A percentile compares a stretch with the other conserved stretches of the same genome.
phyloP scores from a whole-genome alignment of 352 stramenopile species.

The Nothophytophthora sp. region DNA sequence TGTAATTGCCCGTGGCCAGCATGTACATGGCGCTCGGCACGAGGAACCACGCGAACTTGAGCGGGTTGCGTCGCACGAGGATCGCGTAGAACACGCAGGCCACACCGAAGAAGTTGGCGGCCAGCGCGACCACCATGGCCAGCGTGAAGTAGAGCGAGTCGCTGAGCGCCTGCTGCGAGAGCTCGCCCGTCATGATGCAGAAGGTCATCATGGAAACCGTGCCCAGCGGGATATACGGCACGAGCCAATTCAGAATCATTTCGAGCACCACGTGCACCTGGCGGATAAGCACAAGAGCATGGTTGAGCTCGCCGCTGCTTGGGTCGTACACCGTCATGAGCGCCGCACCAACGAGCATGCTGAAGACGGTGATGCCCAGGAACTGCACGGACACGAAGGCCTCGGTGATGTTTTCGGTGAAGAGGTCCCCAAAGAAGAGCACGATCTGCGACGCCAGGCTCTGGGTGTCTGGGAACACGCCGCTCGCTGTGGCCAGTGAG shows the following conservation, averaged over 20 bases:
- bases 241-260: slow-evolving; percentile 71
- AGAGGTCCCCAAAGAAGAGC: slow-evolving; percentile 52
- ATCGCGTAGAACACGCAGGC: slow-evolving; percentile 52
- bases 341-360: slow-evolving; percentile 49
- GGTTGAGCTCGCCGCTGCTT: slow-evolving; percentile 38
- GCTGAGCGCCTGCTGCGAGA: slow-evolving; percentile 32
- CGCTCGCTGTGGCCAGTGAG: slow-evolving; percentile 27
- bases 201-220: slow-evolving; percentile 55
- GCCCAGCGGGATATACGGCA: slow-evolving; percentile 49
- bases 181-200: slow-evolving; percentile 48
- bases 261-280: slow-evolving; percentile 64
- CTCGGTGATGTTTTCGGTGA: slow-evolving; percentile 60
- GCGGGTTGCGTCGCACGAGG: slow-evolving; percentile 64
- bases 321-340: slow-evolving; percentile 54
- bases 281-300: slow-evolving; percentile 55
- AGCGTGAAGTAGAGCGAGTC: slow-evolving; percentile 42
- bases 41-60: slow-evolving; percentile 59
- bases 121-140: slow-evolving; percentile 40
- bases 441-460: slow-evolving; percentile 47
- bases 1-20: slow-evolving; percentile 46
- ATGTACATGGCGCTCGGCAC: slow-evolving; percentile 59
- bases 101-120: slow-evolving; percentile 54
- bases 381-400: slow-evolving; percentile 51
- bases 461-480: slow-evolving; percentile 30
- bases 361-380: slow-evolving; percentile 55